Conservation (phyloP, 2,329 filamentous ascomycete genomes). For the Emergomyces orientalis region DNA sequence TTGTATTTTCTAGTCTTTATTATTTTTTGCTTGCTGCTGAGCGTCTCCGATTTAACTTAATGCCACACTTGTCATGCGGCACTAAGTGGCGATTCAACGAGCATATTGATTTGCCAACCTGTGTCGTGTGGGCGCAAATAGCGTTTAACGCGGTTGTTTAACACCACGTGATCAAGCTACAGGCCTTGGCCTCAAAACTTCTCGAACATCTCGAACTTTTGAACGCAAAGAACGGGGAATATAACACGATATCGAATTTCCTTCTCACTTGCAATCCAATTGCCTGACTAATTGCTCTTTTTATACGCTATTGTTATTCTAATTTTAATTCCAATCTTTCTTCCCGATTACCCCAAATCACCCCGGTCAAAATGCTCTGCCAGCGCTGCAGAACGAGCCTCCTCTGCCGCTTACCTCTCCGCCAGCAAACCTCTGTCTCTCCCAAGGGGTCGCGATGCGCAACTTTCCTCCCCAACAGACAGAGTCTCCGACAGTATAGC, state of each 20-base stretch:
- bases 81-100: too few relatives aligned
- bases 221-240: neutral
- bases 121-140: neutral
- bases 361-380: conserved; percentile 31
- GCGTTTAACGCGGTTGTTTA: neutral
- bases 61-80: neutral
- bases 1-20: too few relatives aligned
- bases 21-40: neutral
- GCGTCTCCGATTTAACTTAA: too few relatives aligned
- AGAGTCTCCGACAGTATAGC: conserved; percentile 19
- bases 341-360: neutral
- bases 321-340: neutral
- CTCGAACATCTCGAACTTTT: neutral
- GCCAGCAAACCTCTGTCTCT: conserved; percentile 23
- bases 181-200: conserved; percentile 8
- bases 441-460: conserved; percentile 24
- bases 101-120: too few relatives aligned
- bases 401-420: conserved; percentile 29
- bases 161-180: neutral
- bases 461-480: conserved; percentile 27
- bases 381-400: conserved; percentile 33
- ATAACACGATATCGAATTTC: neutral
- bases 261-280: neutral
- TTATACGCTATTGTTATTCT: neutral
- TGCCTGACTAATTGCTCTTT: neutral